phyloP scores from a whole-genome alignment of 1,284 basidiomycete genomes.

The Thelephora terrestris region DNA sequence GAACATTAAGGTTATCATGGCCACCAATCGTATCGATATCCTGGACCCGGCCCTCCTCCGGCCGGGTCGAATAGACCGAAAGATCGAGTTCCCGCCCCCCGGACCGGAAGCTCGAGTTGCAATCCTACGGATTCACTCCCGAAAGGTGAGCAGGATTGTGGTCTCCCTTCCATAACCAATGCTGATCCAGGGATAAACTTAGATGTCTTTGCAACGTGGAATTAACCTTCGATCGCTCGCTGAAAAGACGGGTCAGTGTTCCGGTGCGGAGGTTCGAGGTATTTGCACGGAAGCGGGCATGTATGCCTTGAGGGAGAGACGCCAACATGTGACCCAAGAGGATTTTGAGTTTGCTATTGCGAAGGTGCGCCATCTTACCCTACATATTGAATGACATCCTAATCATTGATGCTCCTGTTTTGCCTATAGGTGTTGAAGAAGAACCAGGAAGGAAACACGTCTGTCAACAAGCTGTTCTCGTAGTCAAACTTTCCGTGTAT shows the following conservation, averaged over 20 bases:
- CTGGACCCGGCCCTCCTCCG: conserved; percentile 91
- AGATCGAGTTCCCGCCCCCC: conserved; percentile 98
- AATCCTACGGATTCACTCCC: conserved; percentile 93
- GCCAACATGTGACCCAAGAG: conserved; percentile 96
- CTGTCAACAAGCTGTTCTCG: conserved; percentile 84
- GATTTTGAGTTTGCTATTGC: conserved; percentile 98
- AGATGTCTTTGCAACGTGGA: conserved; percentile 97
- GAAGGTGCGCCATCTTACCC: conserved; percentile 51
- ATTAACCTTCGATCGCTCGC: conserved; percentile 93
- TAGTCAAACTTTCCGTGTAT: conserved; percentile 20
- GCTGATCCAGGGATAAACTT: not conserved
- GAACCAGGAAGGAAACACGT: conserved; percentile 85
- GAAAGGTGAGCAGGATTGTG: conserved; percentile 53
- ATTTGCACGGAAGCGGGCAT: conserved; percentile 99
- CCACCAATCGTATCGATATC: conserved; percentile 97
- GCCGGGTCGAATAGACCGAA: conserved; percentile 95
- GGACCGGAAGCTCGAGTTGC: conserved; percentile 96
- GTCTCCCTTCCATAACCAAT: not conserved
- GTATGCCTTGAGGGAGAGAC: conserved; percentile 92
- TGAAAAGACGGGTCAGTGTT: conserved; percentile 99
- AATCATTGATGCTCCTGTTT: conserved; percentile 2
- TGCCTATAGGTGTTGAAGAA: conserved; percentile 72
- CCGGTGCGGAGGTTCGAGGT: conserved; percentile 95
- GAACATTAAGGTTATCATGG: conserved; percentile 99
- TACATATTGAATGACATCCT: not conserved